Percentiles rank a stretch among this genome's conserved stretches.
Conservation (phyloP, 192 early-diverging fungal genomes). For the Coemansia guatemalensis region DNA sequence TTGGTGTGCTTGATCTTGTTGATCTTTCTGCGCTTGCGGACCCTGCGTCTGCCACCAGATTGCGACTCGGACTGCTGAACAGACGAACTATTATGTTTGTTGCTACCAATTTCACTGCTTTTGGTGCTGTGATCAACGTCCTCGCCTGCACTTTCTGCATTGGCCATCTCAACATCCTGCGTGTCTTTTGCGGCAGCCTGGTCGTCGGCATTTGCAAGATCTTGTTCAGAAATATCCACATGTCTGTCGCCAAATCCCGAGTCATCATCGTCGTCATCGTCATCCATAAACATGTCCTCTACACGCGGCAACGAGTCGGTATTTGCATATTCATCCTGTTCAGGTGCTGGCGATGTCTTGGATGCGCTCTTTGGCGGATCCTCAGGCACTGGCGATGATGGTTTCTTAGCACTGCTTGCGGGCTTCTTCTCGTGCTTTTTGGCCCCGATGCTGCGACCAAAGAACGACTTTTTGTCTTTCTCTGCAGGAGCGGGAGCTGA, state of each 20-base stretch:
- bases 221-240: slow-evolving; percentile 1
- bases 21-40: slow-evolving; percentile 52
- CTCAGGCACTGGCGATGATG: background rate
- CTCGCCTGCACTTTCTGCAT: slow-evolving; percentile 4
- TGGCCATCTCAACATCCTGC: slow-evolving; percentile 43
- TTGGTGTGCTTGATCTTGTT: slow-evolving; percentile 46
- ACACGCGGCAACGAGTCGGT: slow-evolving; percentile 17
- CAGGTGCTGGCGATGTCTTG: background rate
- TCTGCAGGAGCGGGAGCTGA: background rate
- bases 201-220: slow-evolving; percentile 2
- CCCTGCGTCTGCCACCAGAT: slow-evolving; percentile 15
- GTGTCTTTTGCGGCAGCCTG: background rate
- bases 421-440: slow-evolving; percentile 9
- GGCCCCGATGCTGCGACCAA: slow-evolving; percentile 20
- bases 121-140: background rate
- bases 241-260: background rate
- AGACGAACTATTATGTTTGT: background rate
- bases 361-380: background rate
- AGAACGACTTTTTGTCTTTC: slow-evolving; percentile 37
- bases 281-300: slow-evolving; percentile 54
- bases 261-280: slow-evolving; percentile 15
- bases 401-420: background rate
- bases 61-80: slow-evolving; percentile 12
- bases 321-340: background rate
- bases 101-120: background rate